A percentile compares a stretch with the other conserved stretches of the same genome.
Evolutionary conservation across 768 basidiomycete genomes (phyloP).

Genomic region (Lactarius quietus): DNA sequence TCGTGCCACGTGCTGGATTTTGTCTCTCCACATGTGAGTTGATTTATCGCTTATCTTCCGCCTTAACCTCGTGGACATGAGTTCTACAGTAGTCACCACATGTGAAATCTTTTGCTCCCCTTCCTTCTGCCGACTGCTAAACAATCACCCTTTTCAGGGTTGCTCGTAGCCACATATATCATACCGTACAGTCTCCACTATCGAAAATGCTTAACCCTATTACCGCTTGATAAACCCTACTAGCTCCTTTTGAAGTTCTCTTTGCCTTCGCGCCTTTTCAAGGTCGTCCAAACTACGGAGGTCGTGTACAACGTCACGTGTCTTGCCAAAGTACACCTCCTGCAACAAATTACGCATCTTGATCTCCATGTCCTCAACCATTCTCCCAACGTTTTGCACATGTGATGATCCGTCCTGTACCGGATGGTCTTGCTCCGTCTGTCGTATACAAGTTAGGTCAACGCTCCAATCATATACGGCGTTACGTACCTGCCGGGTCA

Average conservation of each 20-base stretch:
- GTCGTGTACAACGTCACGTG: constrained; percentile 91
- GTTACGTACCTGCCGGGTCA: constrained; percentile 86
- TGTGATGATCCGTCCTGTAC: constrained; percentile 79
- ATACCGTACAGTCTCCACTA: not conserved
- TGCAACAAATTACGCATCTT: constrained; percentile 96
- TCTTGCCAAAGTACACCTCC: constrained; percentile 96
- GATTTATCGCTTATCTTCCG: not conserved
- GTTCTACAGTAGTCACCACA: not conserved
- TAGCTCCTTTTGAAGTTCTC: constrained; percentile 87
- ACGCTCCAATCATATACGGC: not conserved
- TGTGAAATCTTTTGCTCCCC: not conserved
- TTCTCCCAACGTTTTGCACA: constrained; percentile 87
- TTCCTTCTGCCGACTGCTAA: not conserved
- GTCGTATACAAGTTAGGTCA: constrained; percentile 5
- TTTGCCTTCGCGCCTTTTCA: constrained; percentile 74
- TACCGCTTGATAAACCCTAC: constrained; percentile 70
- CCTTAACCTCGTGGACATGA: not conserved
- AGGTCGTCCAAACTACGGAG: constrained; percentile 84
- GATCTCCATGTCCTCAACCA: constrained; percentile 99
- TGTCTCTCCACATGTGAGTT: not conserved
- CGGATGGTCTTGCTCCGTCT: constrained; percentile 87
- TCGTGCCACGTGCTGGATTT: not conserved
- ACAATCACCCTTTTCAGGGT: not conserved
- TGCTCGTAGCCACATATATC: not conserved
- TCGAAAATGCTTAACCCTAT: not conserved